Evolutionary conservation across 2,329 filamentous ascomycete species (phyloP).

Genomic region (Colletotrichum sp.): DNA sequence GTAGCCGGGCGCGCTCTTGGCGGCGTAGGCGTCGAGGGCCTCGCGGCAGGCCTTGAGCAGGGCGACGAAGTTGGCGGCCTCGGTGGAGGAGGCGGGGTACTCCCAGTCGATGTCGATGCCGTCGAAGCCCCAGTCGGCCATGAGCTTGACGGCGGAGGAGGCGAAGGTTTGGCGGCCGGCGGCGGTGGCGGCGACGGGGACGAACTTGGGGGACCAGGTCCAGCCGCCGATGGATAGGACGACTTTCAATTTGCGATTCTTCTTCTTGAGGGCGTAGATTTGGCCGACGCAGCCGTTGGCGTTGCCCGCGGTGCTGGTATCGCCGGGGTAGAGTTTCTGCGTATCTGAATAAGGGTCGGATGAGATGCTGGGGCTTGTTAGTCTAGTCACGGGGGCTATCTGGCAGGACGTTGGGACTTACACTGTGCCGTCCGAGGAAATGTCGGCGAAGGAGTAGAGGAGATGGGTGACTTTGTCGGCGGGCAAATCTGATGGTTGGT

Average conservation of each 20-base stretch:
- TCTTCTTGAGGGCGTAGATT: constrained; percentile 76
- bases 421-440: constrained; percentile 51
- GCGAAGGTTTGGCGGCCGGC: constrained; percentile 71
- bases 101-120: constrained; percentile 65
- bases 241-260: constrained; percentile 77
- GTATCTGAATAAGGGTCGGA: constrained; percentile 67
- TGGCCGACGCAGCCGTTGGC: constrained; percentile 82
- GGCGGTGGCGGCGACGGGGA: constrained; percentile 64
- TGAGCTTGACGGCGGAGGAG: constrained; percentile 67
- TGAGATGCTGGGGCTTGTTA: constrained; percentile 43
- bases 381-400: not conserved
- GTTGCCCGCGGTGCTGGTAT: constrained; percentile 67
- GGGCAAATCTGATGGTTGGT: constrained; percentile 71
- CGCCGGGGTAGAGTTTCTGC: constrained; percentile 69
- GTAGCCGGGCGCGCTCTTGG: constrained; percentile 42
- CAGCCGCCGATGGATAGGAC: constrained; percentile 85
- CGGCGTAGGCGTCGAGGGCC: constrained; percentile 49
- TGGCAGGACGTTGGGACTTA: constrained; percentile 32
- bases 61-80: constrained; percentile 46
- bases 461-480: constrained; percentile 75
- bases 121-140: constrained; percentile 71
- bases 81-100: constrained; percentile 44
- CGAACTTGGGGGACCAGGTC: constrained; percentile 76
- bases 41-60: constrained; percentile 47
- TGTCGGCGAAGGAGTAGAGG: constrained; percentile 63